Conservation (phyloP, 306 rosid species). For the Cercis canadensis region DNA sequence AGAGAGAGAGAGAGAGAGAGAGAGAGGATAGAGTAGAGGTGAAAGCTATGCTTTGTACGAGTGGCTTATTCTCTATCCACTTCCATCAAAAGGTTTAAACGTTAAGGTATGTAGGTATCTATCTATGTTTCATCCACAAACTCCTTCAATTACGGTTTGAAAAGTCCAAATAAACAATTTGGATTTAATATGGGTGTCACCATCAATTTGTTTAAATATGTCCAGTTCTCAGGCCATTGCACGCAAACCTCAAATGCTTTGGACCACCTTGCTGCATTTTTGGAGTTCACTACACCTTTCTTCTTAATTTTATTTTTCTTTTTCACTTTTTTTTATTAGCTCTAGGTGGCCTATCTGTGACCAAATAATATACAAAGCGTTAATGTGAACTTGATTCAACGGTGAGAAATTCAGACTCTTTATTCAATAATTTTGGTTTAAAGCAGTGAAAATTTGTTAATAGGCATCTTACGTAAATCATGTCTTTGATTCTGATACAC, state of each 20-base stretch:
- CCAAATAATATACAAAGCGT: too few relatives aligned
- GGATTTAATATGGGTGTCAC: conserved; percentile 18
- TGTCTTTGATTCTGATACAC: too few relatives aligned
- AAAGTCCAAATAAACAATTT: conserved; percentile 32
- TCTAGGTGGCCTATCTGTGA: too few relatives aligned
- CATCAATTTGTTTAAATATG: conserved; percentile 20
- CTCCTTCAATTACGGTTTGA: conserved; percentile 44
- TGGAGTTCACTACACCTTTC: not conserved
- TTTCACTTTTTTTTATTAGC: not conserved
- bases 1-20: too few relatives aligned
- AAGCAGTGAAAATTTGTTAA: too few relatives aligned
- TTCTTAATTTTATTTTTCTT: not conserved
- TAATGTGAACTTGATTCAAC: too few relatives aligned
- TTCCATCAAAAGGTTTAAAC: not conserved
- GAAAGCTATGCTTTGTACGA: conserved; percentile 21
- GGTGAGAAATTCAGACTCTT: too few relatives aligned
- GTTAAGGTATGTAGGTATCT: not conserved
- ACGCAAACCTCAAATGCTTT: not conserved
- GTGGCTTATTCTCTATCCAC: not conserved
- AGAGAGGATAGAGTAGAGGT: too few relatives aligned
- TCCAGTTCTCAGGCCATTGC: not conserved
- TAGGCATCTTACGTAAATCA: too few relatives aligned
- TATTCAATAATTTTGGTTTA: too few relatives aligned
- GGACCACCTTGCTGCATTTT: not conserved
- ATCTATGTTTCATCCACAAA: conserved; percentile 31